Evolutionary conservation across 345 rosid genomes (phyloP).

Genomic region (Theobroma cacao): DNA sequence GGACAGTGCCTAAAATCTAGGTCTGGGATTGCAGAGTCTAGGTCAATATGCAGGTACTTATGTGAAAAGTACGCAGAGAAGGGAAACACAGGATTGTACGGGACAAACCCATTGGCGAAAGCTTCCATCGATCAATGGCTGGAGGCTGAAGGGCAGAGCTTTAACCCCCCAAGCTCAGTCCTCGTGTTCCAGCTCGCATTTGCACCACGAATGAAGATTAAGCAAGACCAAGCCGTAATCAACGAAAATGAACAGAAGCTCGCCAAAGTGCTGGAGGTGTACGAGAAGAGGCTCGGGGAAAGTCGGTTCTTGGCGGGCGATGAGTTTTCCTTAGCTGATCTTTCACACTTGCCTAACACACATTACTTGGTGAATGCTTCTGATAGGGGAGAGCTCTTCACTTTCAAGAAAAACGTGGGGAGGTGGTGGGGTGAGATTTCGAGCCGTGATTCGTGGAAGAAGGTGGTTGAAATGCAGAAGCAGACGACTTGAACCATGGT

Average conservation of each 20-base stretch:
- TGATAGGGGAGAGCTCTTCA: conserved; percentile 40
- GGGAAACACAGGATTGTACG: conserved; percentile 52
- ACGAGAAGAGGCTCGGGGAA: conserved; percentile 51
- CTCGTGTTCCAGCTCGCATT: conserved; percentile 63
- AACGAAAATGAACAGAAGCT: conserved; percentile 50
- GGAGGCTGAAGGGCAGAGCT: conserved; percentile 69
- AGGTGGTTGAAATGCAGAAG: conserved; percentile 55
- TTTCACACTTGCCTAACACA: conserved; percentile 59
- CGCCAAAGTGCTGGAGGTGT: conserved; percentile 54
- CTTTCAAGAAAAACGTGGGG: conserved; percentile 52
- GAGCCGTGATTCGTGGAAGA: conserved; percentile 66
- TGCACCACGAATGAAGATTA: conserved; percentile 52
- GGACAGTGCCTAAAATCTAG: not conserved
- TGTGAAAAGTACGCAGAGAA: conserved; percentile 50
- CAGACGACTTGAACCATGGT: not conserved
- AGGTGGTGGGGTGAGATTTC: conserved; percentile 81
- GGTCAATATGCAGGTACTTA: conserved; percentile 60
- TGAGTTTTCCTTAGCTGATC: conserved; percentile 71
- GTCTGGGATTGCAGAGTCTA: conserved; percentile 37
- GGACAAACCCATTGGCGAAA: conserved; percentile 49
- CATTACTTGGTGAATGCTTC: conserved; percentile 42
- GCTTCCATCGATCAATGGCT: conserved; percentile 85
- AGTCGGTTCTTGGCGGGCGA: conserved; percentile 64
- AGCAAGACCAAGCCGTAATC: conserved; percentile 46
- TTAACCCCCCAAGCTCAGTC: conserved; percentile 47